Evolutionary conservation across 805 yeast species (phyloP), one percentile per base, ranked within the genome.

Genomic region (Suhomyces tanzawaensis): DNA sequence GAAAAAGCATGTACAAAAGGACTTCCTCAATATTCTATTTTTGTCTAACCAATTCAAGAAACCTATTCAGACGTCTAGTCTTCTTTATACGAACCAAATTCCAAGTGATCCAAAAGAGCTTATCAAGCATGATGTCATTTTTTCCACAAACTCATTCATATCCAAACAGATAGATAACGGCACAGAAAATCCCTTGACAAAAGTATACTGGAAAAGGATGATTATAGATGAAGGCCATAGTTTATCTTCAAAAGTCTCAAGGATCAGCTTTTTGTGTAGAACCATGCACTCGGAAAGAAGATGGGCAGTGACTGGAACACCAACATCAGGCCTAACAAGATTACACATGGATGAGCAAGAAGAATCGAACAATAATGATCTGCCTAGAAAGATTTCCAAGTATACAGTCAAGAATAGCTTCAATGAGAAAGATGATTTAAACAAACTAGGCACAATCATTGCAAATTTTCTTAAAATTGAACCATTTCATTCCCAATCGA

Each of bases 271-370:
- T 7, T 51, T 77, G 23, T 78, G 85, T 14, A 66, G 64, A 23
- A 58, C 63, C 16, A 51, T 83, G 32, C 55, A 59, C 33, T 74
- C 76, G 7, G 90, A 82, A 49, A 66, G 87, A 35, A 69, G 76
- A 42, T 82, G 90, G 90, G 79, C 81, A 0, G 85, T 82, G 1
- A 78, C 85, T 0, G 89, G 90, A 21, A 82, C 90, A 0, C 89
- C 89, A 4, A 82, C 88, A 0, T 72, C 84, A 0, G 90, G 90
- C 0, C 60, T 82, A 36, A 80, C 88, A 0, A 71, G 70, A 30
- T 52, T 79, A 6, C 75, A 77, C 45, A 72, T 81, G 66, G 66
- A 66, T 36, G 69, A 69, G 36, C 53, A 51, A 17, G 51, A 52
- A 12, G 33, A 35, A 18, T 48, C 52, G 16, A 26, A 21, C n/a